A percentile compares a stretch with the other conserved stretches of the same genome.
Evolutionary conservation across 148 eudicot genomes (phyloP).

Genomic region (Hydrangea macrophylla): DNA sequence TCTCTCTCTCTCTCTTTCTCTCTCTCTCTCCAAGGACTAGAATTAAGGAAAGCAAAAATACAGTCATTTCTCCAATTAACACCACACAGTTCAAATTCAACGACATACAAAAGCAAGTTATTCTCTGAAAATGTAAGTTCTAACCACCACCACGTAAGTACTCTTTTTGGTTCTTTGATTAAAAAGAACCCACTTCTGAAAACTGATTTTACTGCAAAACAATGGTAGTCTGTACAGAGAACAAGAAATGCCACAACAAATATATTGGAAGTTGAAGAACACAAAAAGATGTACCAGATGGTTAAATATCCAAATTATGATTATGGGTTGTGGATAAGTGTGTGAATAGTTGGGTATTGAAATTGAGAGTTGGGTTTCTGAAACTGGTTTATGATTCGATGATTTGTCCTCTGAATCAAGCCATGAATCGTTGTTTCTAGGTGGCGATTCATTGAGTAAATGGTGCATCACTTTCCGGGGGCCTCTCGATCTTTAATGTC

Average conservation of each 20-base stretch:
- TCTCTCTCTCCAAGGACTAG: too few species aligned
- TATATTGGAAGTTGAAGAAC: neutral
- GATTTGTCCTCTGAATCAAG: too few species aligned
- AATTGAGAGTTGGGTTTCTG: conserved; percentile 1
- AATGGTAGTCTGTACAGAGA: conserved; percentile 5
- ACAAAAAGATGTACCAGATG: neutral
- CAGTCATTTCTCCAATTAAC: neutral
- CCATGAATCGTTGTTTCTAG: too few species aligned
- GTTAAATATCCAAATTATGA: conserved; percentile 21
- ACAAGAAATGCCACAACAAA: neutral
- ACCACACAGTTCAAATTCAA: conserved; percentile 4
- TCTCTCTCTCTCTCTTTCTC: too few species aligned
- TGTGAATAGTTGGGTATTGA: too few species aligned
- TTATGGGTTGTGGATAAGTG: neutral
- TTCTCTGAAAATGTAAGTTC: too few species aligned
- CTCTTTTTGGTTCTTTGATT: conserved; percentile 40
- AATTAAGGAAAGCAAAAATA: neutral
- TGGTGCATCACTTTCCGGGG: conserved; percentile 28
- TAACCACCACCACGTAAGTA: conserved; percentile 32
- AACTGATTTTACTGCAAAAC: conserved; percentile 44
- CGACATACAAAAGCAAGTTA: neutral
- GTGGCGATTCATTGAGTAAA: too few species aligned
- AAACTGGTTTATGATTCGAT: conserved; percentile 4
- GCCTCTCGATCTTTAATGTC: conserved; percentile 13
- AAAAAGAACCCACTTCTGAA: conserved; percentile 33